Percentiles rank a stretch among this genome's conserved stretches.
Evolutionary conservation across 352 stramenopile species (phyloP).

Genomic region (Pythium brachiatum): DNA sequence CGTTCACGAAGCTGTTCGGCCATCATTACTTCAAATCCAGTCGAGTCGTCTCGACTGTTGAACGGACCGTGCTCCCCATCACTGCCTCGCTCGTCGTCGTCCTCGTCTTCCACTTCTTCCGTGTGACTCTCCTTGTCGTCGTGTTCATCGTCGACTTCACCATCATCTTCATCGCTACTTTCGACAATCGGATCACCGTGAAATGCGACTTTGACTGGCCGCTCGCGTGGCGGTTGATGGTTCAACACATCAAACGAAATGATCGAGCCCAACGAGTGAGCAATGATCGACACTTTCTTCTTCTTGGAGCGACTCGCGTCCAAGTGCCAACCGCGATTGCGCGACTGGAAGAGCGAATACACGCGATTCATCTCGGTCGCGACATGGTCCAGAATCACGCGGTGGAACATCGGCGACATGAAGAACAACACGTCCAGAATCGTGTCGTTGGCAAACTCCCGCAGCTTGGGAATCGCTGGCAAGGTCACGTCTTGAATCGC

Average conservation of each 20-base stretch:
- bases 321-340: conserved; percentile 45
- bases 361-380: conserved; percentile 91
- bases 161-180: conserved; percentile 14
- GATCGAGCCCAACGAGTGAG: conserved; percentile 88
- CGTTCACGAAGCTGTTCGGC: conserved; percentile 18
- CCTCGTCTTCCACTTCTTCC: conserved; percentile 28
- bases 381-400: conserved; percentile 91
- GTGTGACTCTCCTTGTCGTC: conserved; percentile 32
- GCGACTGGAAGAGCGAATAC: conserved; percentile 66
- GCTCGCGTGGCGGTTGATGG: conserved; percentile 46
- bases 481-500: conserved; percentile 76
- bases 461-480: conserved; percentile 88
- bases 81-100: conserved; percentile 26
- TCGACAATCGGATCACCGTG: conserved; percentile 21
- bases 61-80: conserved; percentile 23
- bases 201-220: conserved; percentile 25
- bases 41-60: conserved; percentile 10
- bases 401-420: conserved; percentile 91
- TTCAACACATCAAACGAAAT: conserved; percentile 92
- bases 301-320: conserved; percentile 25
- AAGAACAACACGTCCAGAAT: conserved; percentile 92
- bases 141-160: conserved; percentile 19
- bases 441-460: conserved; percentile 92
- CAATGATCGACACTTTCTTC: conserved; percentile 86
- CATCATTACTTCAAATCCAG: conserved; percentile 23